phyloP scores from a whole-genome alignment of 352 stramenopile genomes.

The Phytophthora brassicae region DNA sequence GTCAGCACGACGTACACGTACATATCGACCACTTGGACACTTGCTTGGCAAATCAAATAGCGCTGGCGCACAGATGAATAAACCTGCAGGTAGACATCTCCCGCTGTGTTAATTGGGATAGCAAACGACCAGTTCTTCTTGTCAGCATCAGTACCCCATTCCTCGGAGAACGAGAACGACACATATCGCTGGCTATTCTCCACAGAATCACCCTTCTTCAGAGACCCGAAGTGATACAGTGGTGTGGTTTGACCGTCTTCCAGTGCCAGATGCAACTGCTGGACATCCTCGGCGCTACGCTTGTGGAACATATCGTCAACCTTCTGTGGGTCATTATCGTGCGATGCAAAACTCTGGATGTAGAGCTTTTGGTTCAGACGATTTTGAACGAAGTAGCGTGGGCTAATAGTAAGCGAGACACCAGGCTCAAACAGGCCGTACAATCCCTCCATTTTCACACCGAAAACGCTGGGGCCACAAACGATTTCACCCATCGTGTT shows the following conservation, averaged over 20 bases:
- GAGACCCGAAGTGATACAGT: slow-evolving; percentile 77
- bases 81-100: slow-evolving; percentile 80
- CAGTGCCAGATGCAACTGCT: slow-evolving; percentile 49
- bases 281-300: slow-evolving; percentile 60
- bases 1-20: slow-evolving; percentile 88
- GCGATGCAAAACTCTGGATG: slow-evolving; percentile 68
- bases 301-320: slow-evolving; percentile 77
- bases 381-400: slow-evolving; percentile 86
- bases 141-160: slow-evolving; percentile 49
- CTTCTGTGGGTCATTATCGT: slow-evolving; percentile 60
- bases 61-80: slow-evolving; percentile 76
- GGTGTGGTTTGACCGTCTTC: slow-evolving; percentile 66
- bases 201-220: slow-evolving; percentile 69
- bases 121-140: slow-evolving; percentile 78
- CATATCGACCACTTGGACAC: slow-evolving; percentile 87
- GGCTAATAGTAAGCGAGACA: slow-evolving; percentile 74
- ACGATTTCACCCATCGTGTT: slow-evolving; percentile 82
- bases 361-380: slow-evolving; percentile 79
- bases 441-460: slow-evolving; percentile 80
- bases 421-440: slow-evolving; percentile 80
- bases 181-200: slow-evolving; percentile 73
- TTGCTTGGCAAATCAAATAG: slow-evolving; percentile 80
- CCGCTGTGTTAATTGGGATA: slow-evolving; percentile 75
- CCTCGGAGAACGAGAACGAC: slow-evolving; percentile 74
- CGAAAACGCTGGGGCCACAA: slow-evolving; percentile 73